phyloP scores from a whole-genome alignment of 805 yeast species.

The Candida railenensis region DNA sequence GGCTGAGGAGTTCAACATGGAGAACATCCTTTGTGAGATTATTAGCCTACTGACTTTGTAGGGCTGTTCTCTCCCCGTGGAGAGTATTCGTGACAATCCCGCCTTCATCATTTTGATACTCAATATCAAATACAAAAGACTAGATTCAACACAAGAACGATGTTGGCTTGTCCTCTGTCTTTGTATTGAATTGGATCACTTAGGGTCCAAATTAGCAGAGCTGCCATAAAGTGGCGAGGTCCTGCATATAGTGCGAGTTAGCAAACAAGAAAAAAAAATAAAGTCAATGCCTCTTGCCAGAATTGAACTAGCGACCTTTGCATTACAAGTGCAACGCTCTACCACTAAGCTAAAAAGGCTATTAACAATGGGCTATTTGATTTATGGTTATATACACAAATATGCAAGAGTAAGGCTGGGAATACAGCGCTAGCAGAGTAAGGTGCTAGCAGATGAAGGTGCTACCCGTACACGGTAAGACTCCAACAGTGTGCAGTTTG shows the following conservation, averaged over 20 bases:
- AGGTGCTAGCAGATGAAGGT: no score
- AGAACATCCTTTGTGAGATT: not conserved
- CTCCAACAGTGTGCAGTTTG: no score
- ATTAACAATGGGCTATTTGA: not conserved
- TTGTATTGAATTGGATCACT: no score
- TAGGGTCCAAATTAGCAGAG: not conserved
- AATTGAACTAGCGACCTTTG: conserved; percentile 95
- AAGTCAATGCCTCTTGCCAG: conserved; percentile 86
- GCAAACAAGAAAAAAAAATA: conserved; percentile 21
- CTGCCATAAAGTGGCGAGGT: conserved; percentile 2
- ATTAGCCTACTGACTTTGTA: not conserved
- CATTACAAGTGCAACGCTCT: conserved; percentile 99
- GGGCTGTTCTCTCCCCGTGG: not conserved
- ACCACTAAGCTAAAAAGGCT: conserved; percentile 99
- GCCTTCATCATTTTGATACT: not conserved
- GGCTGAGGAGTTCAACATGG: not conserved
- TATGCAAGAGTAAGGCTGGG: no score
- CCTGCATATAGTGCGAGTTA: conserved; percentile 3
- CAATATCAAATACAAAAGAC: not conserved
- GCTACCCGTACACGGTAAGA: no score
- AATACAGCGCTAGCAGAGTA: not conserved
- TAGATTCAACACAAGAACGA: no score
- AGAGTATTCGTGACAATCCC: not conserved
- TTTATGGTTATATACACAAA: not conserved
- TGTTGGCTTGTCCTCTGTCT: no score